Evolutionary conservation across 768 basidiomycete species (phyloP), one percentile per base, ranked within the genome.

Genomic region (Phylloporus arenicola): DNA sequence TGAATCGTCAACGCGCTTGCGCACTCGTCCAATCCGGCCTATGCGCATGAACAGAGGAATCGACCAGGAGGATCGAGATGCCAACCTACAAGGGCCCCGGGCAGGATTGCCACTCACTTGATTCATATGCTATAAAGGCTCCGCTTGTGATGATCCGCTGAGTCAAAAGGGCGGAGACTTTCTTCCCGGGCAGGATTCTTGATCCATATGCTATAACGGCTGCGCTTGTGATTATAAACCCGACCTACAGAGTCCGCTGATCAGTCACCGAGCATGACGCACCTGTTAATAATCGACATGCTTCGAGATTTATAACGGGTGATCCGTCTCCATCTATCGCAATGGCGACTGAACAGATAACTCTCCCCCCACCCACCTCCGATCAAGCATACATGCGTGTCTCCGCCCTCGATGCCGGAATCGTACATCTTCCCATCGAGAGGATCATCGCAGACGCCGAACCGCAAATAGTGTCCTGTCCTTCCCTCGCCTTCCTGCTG

Each of bases 381-480:
- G 63, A 73, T 45, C 82, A 83, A 57, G 65, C 80, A 0, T 82
- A 74, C 57, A 75, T 77, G 50, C 55, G 71, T 25, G 73, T 83
- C 30, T 84, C 82, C 35, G 80, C 76, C 0, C 71, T 84, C 33
- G 78, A 80, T 53, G 75, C 72, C 1, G 82, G 81, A 6, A 55
- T 68, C 10, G 61, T 83, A 6, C 56, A 55, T 22, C 54, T 81
- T 9, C 59, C 70, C 0, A 57, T 75, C 20, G 69, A 68, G 30
- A 61, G 64, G 47, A 57, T 77, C 45, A 59, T 79, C 33, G 69
- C 68, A 19, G 71, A 64, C 30, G 62, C 69, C 1, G 53, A 57
- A 4, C 59, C 68, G 1, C 66, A 62, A 8, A 51, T 60, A 9
- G 58, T 60, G 3, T 47, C 48, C 3, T 68, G 67, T 6, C 82